Evolutionary conservation across 208 protist genomes (phyloP).

Genomic region (Acanthamoeba polyphaga): DNA sequence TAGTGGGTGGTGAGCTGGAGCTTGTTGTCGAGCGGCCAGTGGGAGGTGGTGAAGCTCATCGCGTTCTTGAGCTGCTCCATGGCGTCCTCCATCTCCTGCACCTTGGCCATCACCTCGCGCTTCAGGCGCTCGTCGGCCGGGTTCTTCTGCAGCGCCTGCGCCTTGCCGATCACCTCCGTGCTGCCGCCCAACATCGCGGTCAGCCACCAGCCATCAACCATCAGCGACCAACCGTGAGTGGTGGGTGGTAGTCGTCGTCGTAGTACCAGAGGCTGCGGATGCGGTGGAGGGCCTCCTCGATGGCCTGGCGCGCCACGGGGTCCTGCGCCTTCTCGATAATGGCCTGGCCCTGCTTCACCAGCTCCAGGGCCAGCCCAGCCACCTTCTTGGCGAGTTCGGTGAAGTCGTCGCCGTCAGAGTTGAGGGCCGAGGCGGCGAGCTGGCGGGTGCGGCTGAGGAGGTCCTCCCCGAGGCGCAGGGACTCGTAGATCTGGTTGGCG

Average conservation of each 20-base stretch:
- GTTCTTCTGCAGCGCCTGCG: constrained; percentile 38
- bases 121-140: constrained; percentile 9
- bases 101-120: constrained; percentile 12
- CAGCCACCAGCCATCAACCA: not conserved
- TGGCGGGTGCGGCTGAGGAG: constrained; percentile 35
- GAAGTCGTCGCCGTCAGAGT: not conserved
- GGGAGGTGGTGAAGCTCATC: constrained; percentile 23
- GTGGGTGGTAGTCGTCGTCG: no score
- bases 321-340: constrained; percentile 45
- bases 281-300: constrained; percentile 51
- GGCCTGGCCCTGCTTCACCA: constrained; percentile 21
- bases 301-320: constrained; percentile 38
- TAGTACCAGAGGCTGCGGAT: constrained; percentile 25
- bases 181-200: not conserved
- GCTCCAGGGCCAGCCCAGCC: constrained; percentile 4
- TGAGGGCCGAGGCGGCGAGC: constrained; percentile 15
- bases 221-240: no score
- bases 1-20: constrained; percentile 18
- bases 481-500: constrained; percentile 63
- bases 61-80: constrained; percentile 54
- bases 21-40: constrained; percentile 27
- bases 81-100: constrained; percentile 9
- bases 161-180: constrained; percentile 7
- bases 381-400: constrained; percentile 48
- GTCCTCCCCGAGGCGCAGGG: constrained; percentile 39